Evolutionary conservation across 805 yeast species (phyloP), one percentile per base, ranked within the genome.

Genomic region (Candida corydali): DNA sequence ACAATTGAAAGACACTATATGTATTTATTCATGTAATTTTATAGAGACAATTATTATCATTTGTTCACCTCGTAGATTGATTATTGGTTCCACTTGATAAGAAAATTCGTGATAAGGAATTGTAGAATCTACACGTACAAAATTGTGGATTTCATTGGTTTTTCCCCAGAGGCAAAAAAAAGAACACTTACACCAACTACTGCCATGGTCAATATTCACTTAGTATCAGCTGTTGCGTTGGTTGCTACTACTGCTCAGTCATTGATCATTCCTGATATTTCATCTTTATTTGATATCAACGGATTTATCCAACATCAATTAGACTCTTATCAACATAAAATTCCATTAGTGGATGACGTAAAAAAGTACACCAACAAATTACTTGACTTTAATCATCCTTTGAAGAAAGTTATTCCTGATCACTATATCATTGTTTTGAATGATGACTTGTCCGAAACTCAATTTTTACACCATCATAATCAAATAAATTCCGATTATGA

Each of bases 381-480:
- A 25, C 8, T 32, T 15, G 35, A 25, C 25, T 24, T 25, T 16
- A 24, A 25, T 25, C 26, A 35, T 20, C 42, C 42, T 14, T 19
- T 30, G 15, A 39, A 39, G 17, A 39, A 34, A 24, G 20, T 39
- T 11, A 71, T 82, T 48, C 82, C 88, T 25, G 74, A 83, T 65
- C 79, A 82, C 51, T 93, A 86, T 70, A 88, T 91, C 47, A 68
- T 91, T 46, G 87, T 87, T 34, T 78, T 88, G 65, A 87, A 86
- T 67, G 74, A 76, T 38, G 75, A 68, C 37, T 68, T 79, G 22
- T 52, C 73, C 17, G 57, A 69, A 15, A 75, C 75, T 18, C 74
- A 75, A 37, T 63, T 75, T 20, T 65, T 66, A 20, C 69, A 73
- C 64, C 96, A 88, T 67, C 70, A 71, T 51, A 67, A 72, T 47